phyloP scores from a whole-genome alignment of 164 flowering plant species.

The Vitis riparia region DNA sequence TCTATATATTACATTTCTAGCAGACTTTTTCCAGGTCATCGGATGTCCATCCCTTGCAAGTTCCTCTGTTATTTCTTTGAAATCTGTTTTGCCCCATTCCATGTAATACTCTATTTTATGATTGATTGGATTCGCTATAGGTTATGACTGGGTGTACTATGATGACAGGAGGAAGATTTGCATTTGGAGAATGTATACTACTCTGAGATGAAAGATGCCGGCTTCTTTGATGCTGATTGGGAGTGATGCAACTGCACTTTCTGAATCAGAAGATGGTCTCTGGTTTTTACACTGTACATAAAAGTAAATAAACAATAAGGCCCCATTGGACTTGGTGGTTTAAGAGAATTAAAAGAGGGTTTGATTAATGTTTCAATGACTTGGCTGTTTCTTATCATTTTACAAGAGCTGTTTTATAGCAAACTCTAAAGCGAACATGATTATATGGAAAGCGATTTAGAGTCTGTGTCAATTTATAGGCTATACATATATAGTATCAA shows the following conservation, averaged over 20 bases:
- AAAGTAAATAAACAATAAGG: not conserved
- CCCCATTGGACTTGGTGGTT: too few species aligned
- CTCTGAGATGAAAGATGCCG: slow-evolving; percentile 99
- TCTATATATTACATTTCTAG: slow-evolving; percentile 67
- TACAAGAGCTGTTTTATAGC: not conserved
- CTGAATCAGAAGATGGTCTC: not conserved
- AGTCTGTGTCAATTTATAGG: too few species aligned
- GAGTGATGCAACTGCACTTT: slow-evolving; percentile 30
- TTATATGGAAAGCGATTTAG: too few species aligned
- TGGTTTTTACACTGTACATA: not conserved
- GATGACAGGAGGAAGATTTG: slow-evolving; percentile 81
- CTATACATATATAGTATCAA: too few species aligned
- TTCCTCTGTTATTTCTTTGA: not conserved
- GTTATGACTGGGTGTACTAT: not conserved
- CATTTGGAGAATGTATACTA: slow-evolving; percentile 83
- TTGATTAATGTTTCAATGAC: too few species aligned
- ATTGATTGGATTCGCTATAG: not conserved
- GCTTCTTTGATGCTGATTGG: slow-evolving; percentile 91
- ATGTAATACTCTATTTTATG: not conserved
- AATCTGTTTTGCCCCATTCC: too few species aligned
- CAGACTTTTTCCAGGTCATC: slow-evolving; percentile 86
- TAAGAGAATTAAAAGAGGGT: too few species aligned
- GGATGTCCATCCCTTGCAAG: not conserved
- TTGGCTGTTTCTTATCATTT: not conserved
- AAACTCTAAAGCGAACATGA: too few species aligned